These are phyloP conservation scores for Phytophthora fragariaefolia DNA, from an alignment of 352 stramenopile genomes.

Conservation along the genomic window DNA sequence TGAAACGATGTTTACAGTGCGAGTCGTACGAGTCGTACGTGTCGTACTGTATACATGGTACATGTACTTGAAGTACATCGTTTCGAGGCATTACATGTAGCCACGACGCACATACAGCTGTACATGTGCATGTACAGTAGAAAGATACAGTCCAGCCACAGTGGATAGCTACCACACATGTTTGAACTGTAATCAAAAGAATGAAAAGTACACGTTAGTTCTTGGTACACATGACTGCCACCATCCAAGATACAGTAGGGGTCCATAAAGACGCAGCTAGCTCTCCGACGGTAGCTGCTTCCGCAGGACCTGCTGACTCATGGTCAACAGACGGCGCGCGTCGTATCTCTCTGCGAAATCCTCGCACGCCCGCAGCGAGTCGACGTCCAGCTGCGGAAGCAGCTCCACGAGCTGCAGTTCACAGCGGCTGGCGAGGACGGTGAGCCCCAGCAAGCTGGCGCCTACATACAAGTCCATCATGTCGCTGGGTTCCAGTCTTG, in stretches of 20 bases:
- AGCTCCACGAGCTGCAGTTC: constrained; percentile 66
- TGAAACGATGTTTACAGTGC: too few relatives aligned
- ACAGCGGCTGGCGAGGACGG: constrained; percentile 60
- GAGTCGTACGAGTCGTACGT: too few relatives aligned
- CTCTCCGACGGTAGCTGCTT: constrained; percentile 22
- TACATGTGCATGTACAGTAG: too few relatives aligned
- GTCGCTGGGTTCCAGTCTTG: constrained; percentile 52
- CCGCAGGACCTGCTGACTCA: constrained; percentile 50
- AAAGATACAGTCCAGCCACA: too few relatives aligned
- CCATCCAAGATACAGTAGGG: background rate
- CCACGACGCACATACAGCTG: too few relatives aligned
- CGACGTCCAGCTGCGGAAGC: constrained; percentile 52
- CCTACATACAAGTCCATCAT: constrained; percentile 81
- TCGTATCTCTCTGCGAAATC: constrained; percentile 75
- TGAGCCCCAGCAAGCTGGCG: constrained; percentile 63
- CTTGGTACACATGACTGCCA: too few relatives aligned
- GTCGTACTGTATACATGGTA: too few relatives aligned
- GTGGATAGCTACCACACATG: too few relatives aligned
- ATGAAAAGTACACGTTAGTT: too few relatives aligned
- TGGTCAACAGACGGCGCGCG: constrained; percentile 52
- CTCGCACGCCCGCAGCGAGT: constrained; percentile 61
- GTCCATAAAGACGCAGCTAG: constrained; percentile 1
- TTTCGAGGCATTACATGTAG: too few relatives aligned
- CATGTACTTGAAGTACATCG: too few relatives aligned
- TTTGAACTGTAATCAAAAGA: too few relatives aligned